Conservation (phyloP, 768 basidiomycete genomes). For the Amanita rubescens region DNA sequence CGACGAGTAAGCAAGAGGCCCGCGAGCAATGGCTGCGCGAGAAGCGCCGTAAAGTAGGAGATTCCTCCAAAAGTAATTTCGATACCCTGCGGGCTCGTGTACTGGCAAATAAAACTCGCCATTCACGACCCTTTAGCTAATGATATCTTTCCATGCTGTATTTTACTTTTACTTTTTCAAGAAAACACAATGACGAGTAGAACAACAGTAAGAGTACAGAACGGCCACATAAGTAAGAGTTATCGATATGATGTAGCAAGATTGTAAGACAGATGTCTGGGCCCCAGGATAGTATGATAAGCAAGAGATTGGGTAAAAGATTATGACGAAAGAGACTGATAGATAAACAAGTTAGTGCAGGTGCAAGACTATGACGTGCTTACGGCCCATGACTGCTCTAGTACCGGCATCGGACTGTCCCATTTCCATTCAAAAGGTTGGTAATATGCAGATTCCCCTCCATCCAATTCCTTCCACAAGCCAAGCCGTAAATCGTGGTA, state of each 20-base stretch:
- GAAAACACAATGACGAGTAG: constrained; percentile 6
- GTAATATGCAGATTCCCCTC: constrained; percentile 10
- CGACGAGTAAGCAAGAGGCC: constrained; percentile 51
- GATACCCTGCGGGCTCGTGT: constrained; percentile 43
- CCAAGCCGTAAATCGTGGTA: constrained; percentile 6
- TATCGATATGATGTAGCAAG: constrained; percentile 3
- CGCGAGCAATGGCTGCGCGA: constrained; percentile 47
- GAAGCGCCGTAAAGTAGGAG: not conserved
- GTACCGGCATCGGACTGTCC: constrained; percentile 9
- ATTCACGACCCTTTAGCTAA: constrained; percentile 8
- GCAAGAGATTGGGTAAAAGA: constrained; percentile 6
- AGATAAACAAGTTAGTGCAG: not conserved
- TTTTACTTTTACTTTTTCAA: constrained; percentile 1
- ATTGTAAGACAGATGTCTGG: constrained; percentile 6
- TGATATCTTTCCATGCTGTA: not conserved
- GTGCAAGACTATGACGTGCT: constrained; percentile 7
- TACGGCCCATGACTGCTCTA: constrained; percentile 9
- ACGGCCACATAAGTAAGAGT: not conserved
- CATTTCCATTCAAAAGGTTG: constrained; percentile 10
- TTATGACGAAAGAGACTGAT: not conserved
- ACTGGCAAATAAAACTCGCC: constrained; percentile 47
- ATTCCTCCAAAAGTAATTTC: not conserved
- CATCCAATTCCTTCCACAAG: constrained; percentile 9
- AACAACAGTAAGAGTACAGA: constrained; percentile 10
- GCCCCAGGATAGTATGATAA: constrained; percentile 6